Percentiles rank a stretch among this genome's conserved stretches.
Evolutionary conservation across 306 rosid species (phyloP).

Genomic region (Prunus mume): DNA sequence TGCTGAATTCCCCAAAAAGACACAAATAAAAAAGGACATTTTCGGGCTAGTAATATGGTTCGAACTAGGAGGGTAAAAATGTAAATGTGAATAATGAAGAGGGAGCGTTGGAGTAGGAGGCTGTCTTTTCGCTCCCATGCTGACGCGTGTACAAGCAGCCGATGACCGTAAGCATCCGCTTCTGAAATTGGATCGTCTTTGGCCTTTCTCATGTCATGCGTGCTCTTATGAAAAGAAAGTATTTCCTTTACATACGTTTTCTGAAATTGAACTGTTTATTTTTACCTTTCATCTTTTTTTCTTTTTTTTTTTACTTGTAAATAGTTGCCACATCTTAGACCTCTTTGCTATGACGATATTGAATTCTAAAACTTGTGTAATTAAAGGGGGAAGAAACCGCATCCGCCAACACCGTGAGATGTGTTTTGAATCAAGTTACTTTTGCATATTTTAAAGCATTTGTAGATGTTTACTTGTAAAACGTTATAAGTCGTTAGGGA

Average conservation of each 20-base stretch:
- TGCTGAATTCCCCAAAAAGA: neutral
- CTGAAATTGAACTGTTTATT: neutral
- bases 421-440: no score
- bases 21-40: neutral
- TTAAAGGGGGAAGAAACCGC: no score
- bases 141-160: constrained; percentile 53
- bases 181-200: constrained; percentile 18
- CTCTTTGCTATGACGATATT: no score
- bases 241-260: neutral
- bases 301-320: no score
- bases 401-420: no score
- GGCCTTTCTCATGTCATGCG: neutral
- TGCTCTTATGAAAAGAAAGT: neutral
- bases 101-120: constrained; percentile 13
- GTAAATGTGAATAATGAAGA: constrained; percentile 10
- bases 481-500: no score
- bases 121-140: constrained; percentile 46
- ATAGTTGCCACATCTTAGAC: no score
- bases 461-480: no score
- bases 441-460: no score
- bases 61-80: neutral
- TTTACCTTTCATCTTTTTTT: no score
- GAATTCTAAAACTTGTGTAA: no score
- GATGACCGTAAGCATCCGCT: constrained; percentile 30
- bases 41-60: neutral